Evolutionary conservation across 306 rosid genomes (phyloP).

Genomic region (Cicer arietinum): DNA sequence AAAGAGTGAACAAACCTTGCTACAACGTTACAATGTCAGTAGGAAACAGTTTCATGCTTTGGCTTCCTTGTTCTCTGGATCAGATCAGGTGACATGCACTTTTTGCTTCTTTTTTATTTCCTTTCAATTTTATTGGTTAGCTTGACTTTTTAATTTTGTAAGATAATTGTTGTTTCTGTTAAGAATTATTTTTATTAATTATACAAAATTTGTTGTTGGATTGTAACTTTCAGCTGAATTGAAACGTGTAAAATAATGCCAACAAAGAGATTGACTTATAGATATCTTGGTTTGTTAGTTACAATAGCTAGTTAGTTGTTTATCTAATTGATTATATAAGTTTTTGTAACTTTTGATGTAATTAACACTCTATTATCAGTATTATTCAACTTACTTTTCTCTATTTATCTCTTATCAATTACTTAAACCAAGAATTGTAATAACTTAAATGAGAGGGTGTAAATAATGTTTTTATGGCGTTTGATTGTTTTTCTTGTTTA

Average conservation of each 20-base stretch:
- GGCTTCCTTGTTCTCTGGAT: conserved; percentile 61
- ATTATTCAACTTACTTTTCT: too few species aligned
- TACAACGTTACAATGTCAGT: conserved; percentile 76
- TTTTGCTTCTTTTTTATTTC: background rate
- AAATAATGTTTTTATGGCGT: conserved; percentile 5
- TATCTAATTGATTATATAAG: too few species aligned
- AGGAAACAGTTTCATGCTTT: conserved; percentile 64
- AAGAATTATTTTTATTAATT: conserved; percentile 18
- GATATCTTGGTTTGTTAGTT: too few species aligned
- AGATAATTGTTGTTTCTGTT: conserved; percentile 12
- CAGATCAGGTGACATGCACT: conserved; percentile 79
- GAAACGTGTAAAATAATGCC: conserved; percentile 3
- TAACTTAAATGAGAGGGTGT: background rate
- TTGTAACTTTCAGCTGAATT: conserved; percentile 40
- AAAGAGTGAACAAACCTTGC: conserved; percentile 58
- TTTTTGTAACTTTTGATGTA: too few species aligned
- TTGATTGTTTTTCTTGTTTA: background rate
- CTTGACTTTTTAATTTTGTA: conserved; percentile 4
- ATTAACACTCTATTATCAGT: too few species aligned
- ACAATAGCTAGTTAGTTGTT: too few species aligned
- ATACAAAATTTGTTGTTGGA: conserved; percentile 24
- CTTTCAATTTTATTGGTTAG: conserved; percentile 34
- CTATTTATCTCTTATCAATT: too few species aligned
- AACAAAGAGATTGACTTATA: conserved; percentile 26
- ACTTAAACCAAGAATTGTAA: too few species aligned